A percentile compares a stretch with the other conserved stretches of the same genome.
These are phyloP conservation scores for Fusarium concolor DNA, from an alignment of 2,329 filamentous ascomycete species.

Conservation along the genomic window DNA sequence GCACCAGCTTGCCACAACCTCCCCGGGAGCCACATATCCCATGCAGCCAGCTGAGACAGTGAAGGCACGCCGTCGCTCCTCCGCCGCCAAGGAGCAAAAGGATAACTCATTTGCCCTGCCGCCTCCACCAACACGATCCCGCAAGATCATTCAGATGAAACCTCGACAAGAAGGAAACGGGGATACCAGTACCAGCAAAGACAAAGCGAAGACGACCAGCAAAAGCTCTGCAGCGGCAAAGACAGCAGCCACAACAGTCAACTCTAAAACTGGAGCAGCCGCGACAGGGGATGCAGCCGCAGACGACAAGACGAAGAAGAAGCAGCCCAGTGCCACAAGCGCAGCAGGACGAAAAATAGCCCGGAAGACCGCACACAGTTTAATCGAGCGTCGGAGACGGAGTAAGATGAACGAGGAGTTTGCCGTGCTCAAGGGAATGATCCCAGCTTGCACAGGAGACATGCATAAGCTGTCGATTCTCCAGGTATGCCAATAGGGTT, in stretches of 20 bases:
- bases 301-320: constrained; percentile 70
- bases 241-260: constrained; percentile 22
- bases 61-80: constrained; percentile 65
- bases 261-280: constrained; percentile 40
- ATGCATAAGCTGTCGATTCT: constrained; percentile 98
- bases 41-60: constrained; percentile 64
- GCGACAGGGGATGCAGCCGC: constrained; percentile 35
- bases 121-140: constrained; percentile 88
- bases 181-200: constrained; percentile 40
- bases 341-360: constrained; percentile 94
- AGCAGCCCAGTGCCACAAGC: constrained; percentile 79
- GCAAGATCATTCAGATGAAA: constrained; percentile 99
- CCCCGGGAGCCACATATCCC: constrained; percentile 53
- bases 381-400: constrained; percentile 89
- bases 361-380: constrained; percentile 92
- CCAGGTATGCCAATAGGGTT: constrained; percentile 69
- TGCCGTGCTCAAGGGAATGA: constrained; percentile 91
- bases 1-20: constrained; percentile 45
- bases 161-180: constrained; percentile 62
- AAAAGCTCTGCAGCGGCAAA: constrained; percentile 39
- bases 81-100: constrained; percentile 57
- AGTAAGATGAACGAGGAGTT: constrained; percentile 99
- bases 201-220: constrained; percentile 36
- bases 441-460: constrained; percentile 93
- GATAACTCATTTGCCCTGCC: constrained; percentile 83